Evolutionary conservation across 148 eudicot species (phyloP), one percentile per base, ranked within the genome.

Genomic region (Cornus kousa): DNA sequence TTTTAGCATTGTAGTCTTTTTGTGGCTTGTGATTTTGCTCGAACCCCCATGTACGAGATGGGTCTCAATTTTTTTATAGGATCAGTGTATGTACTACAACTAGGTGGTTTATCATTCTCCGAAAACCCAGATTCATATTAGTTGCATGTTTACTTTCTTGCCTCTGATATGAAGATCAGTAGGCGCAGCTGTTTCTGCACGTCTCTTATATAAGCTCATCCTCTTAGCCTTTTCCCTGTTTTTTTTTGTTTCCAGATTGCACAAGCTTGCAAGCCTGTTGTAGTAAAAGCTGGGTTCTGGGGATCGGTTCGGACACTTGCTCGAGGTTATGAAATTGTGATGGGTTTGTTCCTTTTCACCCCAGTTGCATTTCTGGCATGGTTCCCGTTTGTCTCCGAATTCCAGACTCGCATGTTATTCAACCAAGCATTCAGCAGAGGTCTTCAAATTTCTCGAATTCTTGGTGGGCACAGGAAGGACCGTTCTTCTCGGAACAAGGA

Each of bases 401-500:
- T 92, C 73, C 97, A 92, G 70, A 92, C 97, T 17, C 85, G 97
- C 10, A 89, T 92, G 97, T 72, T 92, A 48, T 92, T 92, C 87
- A 92, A 92, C 87, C 97, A 92, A 77, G 97, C 97, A 11, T 92
- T 92, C 85, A 92, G 97, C 76, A 87, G 97, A 89, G 97, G 97
- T 77, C 86, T 92, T 22, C 97, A 92, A 80, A 92, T 92, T 59
- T 90, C 92, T 0, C 94, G 97, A 75, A 90, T 92, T 82, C 94
- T 92, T 46, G 97, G 97, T 40, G 97, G 97, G 31, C 97, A 92
- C 62, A 86, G 91, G 31, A 90, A 90, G 79, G 97, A 92, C 74
- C 91, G 92, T 1, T 74, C 96, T 12, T 82, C 94, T 28, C 88
- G 91, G 24, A 85, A 87, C 89, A 92, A 92, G 77, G 94, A 92